Percentiles rank a stretch among this genome's conserved stretches.
phyloP scores from a whole-genome alignment of 371 early-diverging fungal genomes.

The Cladochytrium tenue region DNA sequence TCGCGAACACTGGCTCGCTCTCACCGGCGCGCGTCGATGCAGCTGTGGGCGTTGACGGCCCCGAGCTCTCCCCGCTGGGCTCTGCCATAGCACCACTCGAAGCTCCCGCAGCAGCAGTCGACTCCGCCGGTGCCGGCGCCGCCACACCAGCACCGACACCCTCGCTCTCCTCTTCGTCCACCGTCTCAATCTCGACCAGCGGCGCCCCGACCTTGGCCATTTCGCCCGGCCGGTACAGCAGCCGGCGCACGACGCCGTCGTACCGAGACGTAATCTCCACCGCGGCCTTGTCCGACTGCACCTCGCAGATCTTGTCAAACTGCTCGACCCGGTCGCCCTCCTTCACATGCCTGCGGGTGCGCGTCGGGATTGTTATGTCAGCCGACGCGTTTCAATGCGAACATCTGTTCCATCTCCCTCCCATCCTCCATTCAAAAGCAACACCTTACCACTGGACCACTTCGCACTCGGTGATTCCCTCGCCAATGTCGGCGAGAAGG shows the following conservation, averaged over 20 bases:
- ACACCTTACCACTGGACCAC: slow-evolving; percentile 89
- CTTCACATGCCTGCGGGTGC: slow-evolving; percentile 78
- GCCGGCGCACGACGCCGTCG: slow-evolving; percentile 78
- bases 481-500: slow-evolving; percentile 94
- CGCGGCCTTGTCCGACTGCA: slow-evolving; percentile 97
- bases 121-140: slow-evolving; percentile 12
- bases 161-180: slow-evolving; percentile 39
- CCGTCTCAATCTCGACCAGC: slow-evolving; percentile 87
- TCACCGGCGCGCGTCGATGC: slow-evolving; percentile 11
- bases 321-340: slow-evolving; percentile 84
- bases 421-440: no score
- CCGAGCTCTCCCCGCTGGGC: no score
- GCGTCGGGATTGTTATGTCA: slow-evolving; percentile 2
- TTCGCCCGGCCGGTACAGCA: slow-evolving; percentile 83
- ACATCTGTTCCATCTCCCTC: no score
- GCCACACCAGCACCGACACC: slow-evolving; percentile 12
- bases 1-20: slow-evolving; percentile 61
- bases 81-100: slow-evolving; percentile 9
- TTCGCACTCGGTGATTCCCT: slow-evolving; percentile 96
- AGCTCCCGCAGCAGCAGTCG: slow-evolving; percentile 24
- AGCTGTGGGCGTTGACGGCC: no score
- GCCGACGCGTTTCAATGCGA: background rate
- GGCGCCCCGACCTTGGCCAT: slow-evolving; percentile 93
- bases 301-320: slow-evolving; percentile 95
- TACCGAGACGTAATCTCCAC: slow-evolving; percentile 96